Conservation (phyloP, 2,329 filamentous ascomycete species). For the Ceratocystis ficicola region DNA sequence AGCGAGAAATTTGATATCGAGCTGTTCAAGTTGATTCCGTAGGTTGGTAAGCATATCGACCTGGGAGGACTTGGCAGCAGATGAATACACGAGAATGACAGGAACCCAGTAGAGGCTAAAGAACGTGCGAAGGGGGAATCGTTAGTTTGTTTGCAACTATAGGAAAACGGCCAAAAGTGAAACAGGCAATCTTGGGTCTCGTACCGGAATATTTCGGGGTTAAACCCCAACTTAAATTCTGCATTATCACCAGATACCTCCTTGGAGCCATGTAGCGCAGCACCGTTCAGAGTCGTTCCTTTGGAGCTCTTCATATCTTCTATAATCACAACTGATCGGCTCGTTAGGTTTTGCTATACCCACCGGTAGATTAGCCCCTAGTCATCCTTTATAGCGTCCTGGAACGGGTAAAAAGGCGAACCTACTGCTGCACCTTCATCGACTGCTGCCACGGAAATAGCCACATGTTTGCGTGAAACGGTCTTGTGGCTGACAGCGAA, state of each 20-base stretch:
- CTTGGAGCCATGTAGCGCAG: slow-evolving; percentile 52
- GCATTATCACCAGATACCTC: slow-evolving; percentile 44
- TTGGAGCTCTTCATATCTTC: slow-evolving; percentile 74
- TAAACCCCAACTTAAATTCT: slow-evolving; percentile 59
- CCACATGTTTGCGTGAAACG: slow-evolving; percentile 80
- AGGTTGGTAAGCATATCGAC: slow-evolving; percentile 51
- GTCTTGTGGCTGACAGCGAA: slow-evolving; percentile 64
- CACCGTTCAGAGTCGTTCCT: slow-evolving; percentile 67
- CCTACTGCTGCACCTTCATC: slow-evolving; percentile 54
- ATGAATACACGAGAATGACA: slow-evolving; percentile 69
- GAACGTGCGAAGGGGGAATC: neutral
- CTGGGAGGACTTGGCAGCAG: slow-evolving; percentile 58
- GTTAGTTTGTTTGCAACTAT: slow-evolving; percentile 21
- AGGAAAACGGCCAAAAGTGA: neutral
- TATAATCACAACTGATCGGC: slow-evolving; percentile 57
- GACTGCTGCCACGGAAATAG: slow-evolving; percentile 58
- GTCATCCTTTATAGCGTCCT: too few species aligned
- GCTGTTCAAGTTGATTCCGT: slow-evolving; percentile 56
- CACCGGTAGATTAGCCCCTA: too few species aligned
- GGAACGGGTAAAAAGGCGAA: slow-evolving; percentile 3
- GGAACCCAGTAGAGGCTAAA: slow-evolving; percentile 65
- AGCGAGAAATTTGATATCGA: slow-evolving; percentile 77
- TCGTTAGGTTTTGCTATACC: slow-evolving; percentile 46
- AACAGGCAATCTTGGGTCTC: neutral
- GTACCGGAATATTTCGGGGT: slow-evolving; percentile 50